Evolutionary conservation across 202 grass and related monocot species (phyloP).

Genomic region (Setaria italica): DNA sequence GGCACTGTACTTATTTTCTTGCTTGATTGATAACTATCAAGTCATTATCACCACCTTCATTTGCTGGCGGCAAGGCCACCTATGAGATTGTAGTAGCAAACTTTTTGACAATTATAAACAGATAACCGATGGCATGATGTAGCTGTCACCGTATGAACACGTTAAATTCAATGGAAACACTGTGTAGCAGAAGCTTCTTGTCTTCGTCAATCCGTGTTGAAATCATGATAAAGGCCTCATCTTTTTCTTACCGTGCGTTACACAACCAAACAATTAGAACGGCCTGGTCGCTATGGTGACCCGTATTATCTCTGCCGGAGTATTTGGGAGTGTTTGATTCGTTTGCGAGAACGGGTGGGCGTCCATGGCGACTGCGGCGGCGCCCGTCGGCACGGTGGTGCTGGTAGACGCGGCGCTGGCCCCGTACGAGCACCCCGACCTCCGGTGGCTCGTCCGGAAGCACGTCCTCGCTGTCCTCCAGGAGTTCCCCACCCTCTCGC

Average conservation of each 20-base stretch:
- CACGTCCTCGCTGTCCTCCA: constrained; percentile 47
- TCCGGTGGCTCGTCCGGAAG: constrained; percentile 51
- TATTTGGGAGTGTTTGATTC: not conserved
- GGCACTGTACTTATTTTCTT: not conserved
- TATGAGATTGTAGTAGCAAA: not conserved
- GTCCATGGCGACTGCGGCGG: constrained; percentile 23
- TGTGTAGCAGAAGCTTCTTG: not conserved
- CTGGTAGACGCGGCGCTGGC: constrained; percentile 55
- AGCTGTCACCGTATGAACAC: constrained; percentile 9
- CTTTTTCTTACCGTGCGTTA: not conserved
- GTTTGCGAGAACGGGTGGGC: not conserved
- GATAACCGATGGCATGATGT: not conserved
- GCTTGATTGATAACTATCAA: not conserved
- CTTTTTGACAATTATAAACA: not conserved
- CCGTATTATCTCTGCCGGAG: not conserved
- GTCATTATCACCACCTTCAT: not conserved
- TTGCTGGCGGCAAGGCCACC: not conserved
- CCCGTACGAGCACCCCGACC: constrained; percentile 36
- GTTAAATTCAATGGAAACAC: constrained; percentile 12
- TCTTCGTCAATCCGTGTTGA: not conserved
- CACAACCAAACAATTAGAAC: not conserved
- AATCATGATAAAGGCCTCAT: not conserved
- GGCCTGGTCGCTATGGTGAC: not conserved
- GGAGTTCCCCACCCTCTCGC: constrained; percentile 53
- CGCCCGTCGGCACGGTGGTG: constrained; percentile 26